Evolutionary conservation across 768 basidiomycete genomes (phyloP), one percentile per base, ranked within the genome.

Genomic region (Serpula lacrymans): DNA sequence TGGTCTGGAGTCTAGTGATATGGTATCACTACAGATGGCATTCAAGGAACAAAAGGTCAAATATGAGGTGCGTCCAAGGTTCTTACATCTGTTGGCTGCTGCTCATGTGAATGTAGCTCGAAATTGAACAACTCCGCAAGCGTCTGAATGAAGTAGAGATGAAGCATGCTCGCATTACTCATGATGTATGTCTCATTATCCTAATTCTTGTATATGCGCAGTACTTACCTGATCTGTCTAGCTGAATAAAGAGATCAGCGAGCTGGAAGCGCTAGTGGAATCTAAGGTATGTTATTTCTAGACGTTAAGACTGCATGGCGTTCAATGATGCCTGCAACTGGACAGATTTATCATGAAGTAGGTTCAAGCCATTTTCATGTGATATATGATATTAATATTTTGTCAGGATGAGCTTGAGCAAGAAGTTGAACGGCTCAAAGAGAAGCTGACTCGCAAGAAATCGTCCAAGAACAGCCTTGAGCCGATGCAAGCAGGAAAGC

Each of bases 211-310:
- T 35, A 26, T 25, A 29, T 27, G n/a, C 22, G 16, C 16, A 18
- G n/a, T 31, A 29, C 23, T 21, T 18, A 22, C 9, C 32, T 18
- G 31, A 34, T 43, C 37, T 30, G 31, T 46, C 29, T 49, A 94
- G 89, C 75, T 93, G 45, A 85, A 89, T 63, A 88, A 91, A 53
- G 92, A 97, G 66, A 86, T 98, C 37, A 80, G 83, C 39, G 93
- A 97, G 58, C 74, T 97, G 14, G 95, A 98, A 62, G 76, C 84
- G 27, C 71, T 99, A 29, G 82, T 97, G n/a, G 95, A 99, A 59
- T 77, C 88, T 39, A 97, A 96, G 79, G 90, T 89, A 45, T 41
- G 62, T 41, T 12, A 11, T 17, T 5, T 4, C 11, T 25, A n/a
- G n/a, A n/a, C n/a, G n/a, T n/a, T n/a, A n/a, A n/a, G n/a, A n/a